Base-by-base conservation (phyloP, 2,329 filamentous ascomycete genomes). In the Fusarium domesticum region DNA sequence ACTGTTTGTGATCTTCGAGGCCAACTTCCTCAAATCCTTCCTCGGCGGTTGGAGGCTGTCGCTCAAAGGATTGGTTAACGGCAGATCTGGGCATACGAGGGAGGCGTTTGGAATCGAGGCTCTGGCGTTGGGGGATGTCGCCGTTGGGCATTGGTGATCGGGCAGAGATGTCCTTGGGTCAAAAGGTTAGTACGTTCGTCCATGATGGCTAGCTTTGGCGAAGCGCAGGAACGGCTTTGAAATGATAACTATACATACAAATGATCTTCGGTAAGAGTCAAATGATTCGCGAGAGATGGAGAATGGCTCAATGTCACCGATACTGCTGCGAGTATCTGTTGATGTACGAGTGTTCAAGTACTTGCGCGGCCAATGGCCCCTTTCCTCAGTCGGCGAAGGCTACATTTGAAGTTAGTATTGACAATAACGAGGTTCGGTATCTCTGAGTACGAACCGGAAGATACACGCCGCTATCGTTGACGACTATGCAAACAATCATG, bases 261-360 rank as follows among this genome's bases (percentile, higher is more conserved):
- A 97, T 53, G 91, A 96, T 60, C 93, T 83, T 52, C 93, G 80
- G 70, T 97, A 97, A 3, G 91, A 96, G 66, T 97, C 93, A 63
- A 97, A 97, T 2, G 91, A 96, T 70, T 97, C 93, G 60, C 92
- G 81, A 30, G 91, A 96, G 65, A 97, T 97, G 52, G 87, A 89
- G 65, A 97, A 97, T 12, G 87, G 90, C 64, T 97, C 92, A 58
- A 90, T 91, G 50, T 95, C 89, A 59, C 84, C 83, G 47, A 88
- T 73, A 57, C 85, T 80, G 62, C 78, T 82, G 43, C 70, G 70
- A 23, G 72, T 77, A 53, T 80, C 76, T 54, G 71, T 75, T 5
- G 80, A 83, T 34, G 70, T 71, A 43, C 77, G 72, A 8, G 77
- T 75, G 11, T 69, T 62, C 44, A 80, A 67, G 49, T 75, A 73